Base-by-base conservation (phyloP, 2,329 filamentous ascomycete species). In the Trichoderma simmonsii region DNA sequence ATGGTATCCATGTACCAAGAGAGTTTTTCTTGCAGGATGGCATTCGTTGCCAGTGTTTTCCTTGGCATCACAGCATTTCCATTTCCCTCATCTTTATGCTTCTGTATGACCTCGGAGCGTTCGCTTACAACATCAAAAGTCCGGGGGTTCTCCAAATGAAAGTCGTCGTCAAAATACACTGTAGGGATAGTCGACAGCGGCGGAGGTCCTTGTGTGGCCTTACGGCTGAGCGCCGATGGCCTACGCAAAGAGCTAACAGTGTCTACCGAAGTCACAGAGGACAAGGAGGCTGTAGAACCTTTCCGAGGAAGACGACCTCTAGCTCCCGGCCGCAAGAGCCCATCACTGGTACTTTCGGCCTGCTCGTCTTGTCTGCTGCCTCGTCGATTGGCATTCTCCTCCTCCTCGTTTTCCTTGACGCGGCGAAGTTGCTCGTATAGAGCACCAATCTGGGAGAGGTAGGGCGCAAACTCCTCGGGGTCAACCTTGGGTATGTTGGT, bases 1-100 rank as follows among this genome's bases (percentile, higher is more conserved):
- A 99, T 94, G 0, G 96, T 99, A 80, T 99, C 96, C 94, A 99
- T 97, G 81, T 99, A 99, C 96, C 96, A 99, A 0, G 96, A 98
- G 14, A 99, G 85, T 82, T 99, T 99, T 82, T 99, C 96, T 80
- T 99, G 96, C 43, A 99, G 82, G 72, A 99, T 99, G 0, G 96
- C 96, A 82, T 99, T 99, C 0, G 95, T 98, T 8, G 95, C 95
- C 32, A 99, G 85, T 1, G 93, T 93, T 80, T 98, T 98, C 73
- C 95, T 89, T 9, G 92, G 90, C 2, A 78, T 78, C 26, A 87
- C 82, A 0, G 86, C 83, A 65, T 84, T 85, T 6, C 89, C 90
- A 79, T 91, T 93, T 4, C 85, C 81, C 5, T 82, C 81, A 43
- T 83, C 85, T 28, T 88, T 87, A 30, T 70, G 67, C 73, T 90